Evolutionary conservation across 352 stramenopile species (phyloP).

Genomic region (Globisporangium polare): DNA sequence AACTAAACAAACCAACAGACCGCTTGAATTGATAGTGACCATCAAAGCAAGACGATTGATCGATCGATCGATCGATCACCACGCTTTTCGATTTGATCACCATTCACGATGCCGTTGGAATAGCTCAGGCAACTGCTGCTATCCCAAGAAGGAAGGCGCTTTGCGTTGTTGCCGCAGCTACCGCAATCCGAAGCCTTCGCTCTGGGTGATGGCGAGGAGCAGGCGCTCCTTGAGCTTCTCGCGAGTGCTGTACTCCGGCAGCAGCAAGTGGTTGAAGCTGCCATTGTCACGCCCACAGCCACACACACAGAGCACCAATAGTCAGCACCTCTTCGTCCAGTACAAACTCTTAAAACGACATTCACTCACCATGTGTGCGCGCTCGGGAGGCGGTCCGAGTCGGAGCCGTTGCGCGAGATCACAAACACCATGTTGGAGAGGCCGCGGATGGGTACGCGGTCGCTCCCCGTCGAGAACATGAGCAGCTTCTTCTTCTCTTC

Average conservation of each 20-base stretch:
- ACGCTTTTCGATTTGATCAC: no score
- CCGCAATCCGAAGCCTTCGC: slow-evolving; percentile 79
- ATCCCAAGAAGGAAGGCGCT: no score
- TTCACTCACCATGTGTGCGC: slow-evolving; percentile 76
- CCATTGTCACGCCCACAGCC: background rate
- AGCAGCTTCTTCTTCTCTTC: slow-evolving; percentile 86
- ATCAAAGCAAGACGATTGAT: no score
- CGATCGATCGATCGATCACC: no score
- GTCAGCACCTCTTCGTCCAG: background rate
- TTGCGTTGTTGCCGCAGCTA: slow-evolving; percentile 20
- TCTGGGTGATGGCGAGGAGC: slow-evolving; percentile 75
- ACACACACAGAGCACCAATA: slow-evolving; percentile 9
- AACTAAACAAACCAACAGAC: background rate
- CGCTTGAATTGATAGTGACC: no score
- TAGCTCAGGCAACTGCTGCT: no score
- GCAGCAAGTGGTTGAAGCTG: slow-evolving; percentile 86
- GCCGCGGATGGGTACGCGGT: slow-evolving; percentile 79
- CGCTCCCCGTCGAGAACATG: slow-evolving; percentile 82
- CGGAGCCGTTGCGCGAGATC: slow-evolving; percentile 79
- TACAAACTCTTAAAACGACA: no score
- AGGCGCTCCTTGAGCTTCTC: slow-evolving; percentile 83
- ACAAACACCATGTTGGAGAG: slow-evolving; percentile 81
- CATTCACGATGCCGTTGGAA: no score
- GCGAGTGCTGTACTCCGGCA: slow-evolving; percentile 72
- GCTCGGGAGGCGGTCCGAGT: slow-evolving; percentile 79